A percentile compares a stretch with the other conserved stretches of the same genome.
Evolutionary conservation across 2,329 filamentous ascomycete genomes (phyloP).

Genomic region (Coniochaeta sp.): DNA sequence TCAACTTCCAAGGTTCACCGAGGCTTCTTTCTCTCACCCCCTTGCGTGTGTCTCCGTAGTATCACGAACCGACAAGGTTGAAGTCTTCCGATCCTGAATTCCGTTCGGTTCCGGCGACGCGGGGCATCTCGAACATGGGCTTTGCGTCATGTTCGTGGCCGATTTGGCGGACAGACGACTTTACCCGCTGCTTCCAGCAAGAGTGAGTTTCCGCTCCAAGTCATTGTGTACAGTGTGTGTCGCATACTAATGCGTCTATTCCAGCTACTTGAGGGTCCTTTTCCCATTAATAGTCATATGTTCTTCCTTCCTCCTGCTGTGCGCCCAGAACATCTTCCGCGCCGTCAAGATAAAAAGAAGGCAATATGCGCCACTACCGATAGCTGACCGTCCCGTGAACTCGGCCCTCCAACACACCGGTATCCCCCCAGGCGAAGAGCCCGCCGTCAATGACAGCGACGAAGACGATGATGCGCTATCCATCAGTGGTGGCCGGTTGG

Average conservation of each 20-base stretch:
- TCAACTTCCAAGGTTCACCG: not conserved
- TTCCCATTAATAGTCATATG: constrained; percentile 67
- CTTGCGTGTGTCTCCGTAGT: not conserved
- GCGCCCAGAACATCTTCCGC: constrained; percentile 48
- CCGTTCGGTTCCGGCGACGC: not conserved
- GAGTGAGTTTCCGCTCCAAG: constrained; percentile 46
- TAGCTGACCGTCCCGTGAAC: constrained; percentile 31
- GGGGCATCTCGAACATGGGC: constrained; percentile 25
- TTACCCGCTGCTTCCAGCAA: constrained; percentile 55
- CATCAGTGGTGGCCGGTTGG: constrained; percentile 49
- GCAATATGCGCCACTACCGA: constrained; percentile 49
- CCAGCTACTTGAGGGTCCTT: constrained; percentile 71
- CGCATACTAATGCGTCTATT: not conserved
- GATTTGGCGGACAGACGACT: constrained; percentile 57
- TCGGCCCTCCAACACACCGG: constrained; percentile 40
- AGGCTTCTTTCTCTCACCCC: constrained; percentile 1
- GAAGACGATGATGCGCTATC: constrained; percentile 56
- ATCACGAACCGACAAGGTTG: not conserved
- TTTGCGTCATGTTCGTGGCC: constrained; percentile 50
- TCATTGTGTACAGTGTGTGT: not conserved
- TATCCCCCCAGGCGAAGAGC: constrained; percentile 38
- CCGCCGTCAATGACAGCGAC: constrained; percentile 36
- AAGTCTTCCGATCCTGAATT: not conserved
- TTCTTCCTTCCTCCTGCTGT: constrained; percentile 62
- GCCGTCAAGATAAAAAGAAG: constrained; percentile 42